Conservation (phyloP, 805 yeast genomes). For the Candida hungchunana region DNA sequence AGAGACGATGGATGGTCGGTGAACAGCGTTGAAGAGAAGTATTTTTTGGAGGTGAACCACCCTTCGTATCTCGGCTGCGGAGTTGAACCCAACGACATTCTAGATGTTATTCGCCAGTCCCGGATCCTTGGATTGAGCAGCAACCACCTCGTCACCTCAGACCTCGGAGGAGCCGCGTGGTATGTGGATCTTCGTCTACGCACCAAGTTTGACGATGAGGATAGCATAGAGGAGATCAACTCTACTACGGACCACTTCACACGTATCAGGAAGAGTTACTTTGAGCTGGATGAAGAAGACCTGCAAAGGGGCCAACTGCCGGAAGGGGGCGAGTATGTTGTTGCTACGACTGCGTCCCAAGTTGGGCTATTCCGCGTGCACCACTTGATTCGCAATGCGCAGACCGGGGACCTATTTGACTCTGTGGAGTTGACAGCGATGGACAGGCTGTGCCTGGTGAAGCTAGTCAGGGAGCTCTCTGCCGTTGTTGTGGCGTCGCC, state of each 20-base stretch:
- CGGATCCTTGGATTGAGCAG: conserved; percentile 33
- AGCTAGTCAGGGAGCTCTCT: conserved; percentile 36
- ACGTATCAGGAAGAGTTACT: conserved; percentile 16
- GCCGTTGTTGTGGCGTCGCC: conserved; percentile 41
- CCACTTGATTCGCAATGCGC: conserved; percentile 43
- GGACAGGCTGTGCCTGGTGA: conserved; percentile 28
- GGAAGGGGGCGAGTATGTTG: conserved; percentile 29
- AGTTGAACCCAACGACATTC: conserved; percentile 29
- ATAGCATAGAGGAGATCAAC: conserved; percentile 8
- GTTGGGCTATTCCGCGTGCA: conserved; percentile 43
- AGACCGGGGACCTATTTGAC: conserved; percentile 40
- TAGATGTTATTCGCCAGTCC: conserved; percentile 38
- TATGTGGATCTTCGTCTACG: conserved; percentile 28
- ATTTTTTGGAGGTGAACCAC: conserved; percentile 47
- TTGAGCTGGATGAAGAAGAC: neutral
- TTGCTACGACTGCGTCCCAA: conserved; percentile 42
- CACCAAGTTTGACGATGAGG: conserved; percentile 13
- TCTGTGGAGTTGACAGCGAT: conserved; percentile 20
- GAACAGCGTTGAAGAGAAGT: conserved; percentile 33
- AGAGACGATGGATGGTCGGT: conserved; percentile 55
- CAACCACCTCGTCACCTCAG: conserved; percentile 38
- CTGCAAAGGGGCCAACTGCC: conserved; percentile 13
- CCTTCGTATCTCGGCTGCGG: conserved; percentile 40
- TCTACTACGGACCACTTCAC: conserved; percentile 26
- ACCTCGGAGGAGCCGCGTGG: conserved; percentile 35